A percentile compares a stretch with the other conserved stretches of the same genome.
Evolutionary conservation across 148 eudicot species (phyloP).

Genomic region (Oxyria digyna): DNA sequence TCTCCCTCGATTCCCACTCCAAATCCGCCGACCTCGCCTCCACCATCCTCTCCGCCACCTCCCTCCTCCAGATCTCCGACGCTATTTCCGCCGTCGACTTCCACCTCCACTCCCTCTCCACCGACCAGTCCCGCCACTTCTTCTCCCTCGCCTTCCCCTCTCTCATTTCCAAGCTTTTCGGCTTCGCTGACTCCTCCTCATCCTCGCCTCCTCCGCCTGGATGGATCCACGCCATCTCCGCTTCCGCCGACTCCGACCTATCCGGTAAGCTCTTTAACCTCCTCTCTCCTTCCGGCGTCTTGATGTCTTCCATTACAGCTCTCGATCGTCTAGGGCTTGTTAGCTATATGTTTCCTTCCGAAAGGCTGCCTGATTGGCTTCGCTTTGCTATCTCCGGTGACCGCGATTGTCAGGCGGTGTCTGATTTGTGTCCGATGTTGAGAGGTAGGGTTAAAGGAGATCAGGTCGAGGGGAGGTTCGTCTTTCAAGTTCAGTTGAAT

Average conservation of each 20-base stretch:
- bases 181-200: conserved; percentile 47
- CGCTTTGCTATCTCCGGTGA: conserved; percentile 43
- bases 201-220: conserved; percentile 21
- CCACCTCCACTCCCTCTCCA: conserved; percentile 49
- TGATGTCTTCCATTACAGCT: conserved; percentile 48
- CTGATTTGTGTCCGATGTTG: conserved; percentile 57
- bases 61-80: conserved; percentile 50
- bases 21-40: conserved; percentile 64
- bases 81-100: conserved; percentile 43
- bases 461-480: conserved; percentile 27
- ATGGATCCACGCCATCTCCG: conserved; percentile 47
- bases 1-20: conserved; percentile 54
- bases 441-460: conserved; percentile 45
- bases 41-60: conserved; percentile 38
- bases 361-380: conserved; percentile 84
- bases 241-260: conserved; percentile 30
- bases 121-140: conserved; percentile 73
- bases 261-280: conserved; percentile 36
- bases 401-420: conserved; percentile 32
- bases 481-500: conserved; percentile 54
- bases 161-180: conserved; percentile 64
- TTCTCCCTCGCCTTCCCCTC: conserved; percentile 79
- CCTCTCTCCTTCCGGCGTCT: conserved; percentile 51
- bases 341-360: conserved; percentile 66
- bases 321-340: conserved; percentile 64